Percentiles rank a stretch among this genome's conserved stretches.
These are phyloP conservation scores for Misopates orontium DNA, from an alignment of 257 asterid genomes.

Conservation along the genomic window DNA sequence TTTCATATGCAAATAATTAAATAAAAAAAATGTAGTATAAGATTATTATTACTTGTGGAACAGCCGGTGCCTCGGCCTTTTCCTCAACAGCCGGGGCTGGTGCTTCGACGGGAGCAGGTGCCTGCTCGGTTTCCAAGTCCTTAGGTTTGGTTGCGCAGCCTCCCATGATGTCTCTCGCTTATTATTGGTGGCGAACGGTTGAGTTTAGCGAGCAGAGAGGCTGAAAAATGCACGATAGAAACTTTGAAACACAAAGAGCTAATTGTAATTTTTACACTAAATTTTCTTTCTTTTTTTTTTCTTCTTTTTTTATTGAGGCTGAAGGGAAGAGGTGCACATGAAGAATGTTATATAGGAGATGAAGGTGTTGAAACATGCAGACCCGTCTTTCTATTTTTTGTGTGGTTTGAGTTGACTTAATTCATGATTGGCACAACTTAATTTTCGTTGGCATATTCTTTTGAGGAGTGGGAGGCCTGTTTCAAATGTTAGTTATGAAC, in stretches of 20 bases:
- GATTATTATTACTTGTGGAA: slow-evolving; percentile 36
- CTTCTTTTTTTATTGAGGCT: slow-evolving; percentile 29
- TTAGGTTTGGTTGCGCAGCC: slow-evolving; percentile 89
- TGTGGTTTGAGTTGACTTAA: slow-evolving; percentile 11
- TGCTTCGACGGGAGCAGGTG: slow-evolving; percentile 43
- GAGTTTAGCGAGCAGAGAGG: slow-evolving; percentile 35
- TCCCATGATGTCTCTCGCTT: slow-evolving; percentile 57
- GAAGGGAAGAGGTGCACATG: slow-evolving; percentile 14
- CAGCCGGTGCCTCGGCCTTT: slow-evolving; percentile 33
- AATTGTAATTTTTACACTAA: not conserved
- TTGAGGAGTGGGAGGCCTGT: slow-evolving; percentile 18
- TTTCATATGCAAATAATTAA: not conserved
- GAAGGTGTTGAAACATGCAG: slow-evolving; percentile 7
- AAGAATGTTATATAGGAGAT: slow-evolving; percentile 36
- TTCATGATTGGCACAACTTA: slow-evolving; percentile 26
- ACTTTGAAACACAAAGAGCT: slow-evolving; percentile 7
- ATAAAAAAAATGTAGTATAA: not conserved
- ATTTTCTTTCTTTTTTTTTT: not conserved
- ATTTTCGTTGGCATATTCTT: slow-evolving; percentile 24
- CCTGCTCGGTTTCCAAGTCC: slow-evolving; percentile 47
- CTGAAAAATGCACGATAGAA: slow-evolving; percentile 24
- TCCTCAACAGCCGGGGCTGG: slow-evolving; percentile 24
- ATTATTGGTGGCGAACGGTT: slow-evolving; percentile 15
- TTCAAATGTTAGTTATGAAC: slow-evolving; percentile 33
- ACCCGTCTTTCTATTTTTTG: slow-evolving; percentile 27